Base-by-base conservation (phyloP, 2,329 filamentous ascomycete species). In the Trichoderma asperellum region DNA sequence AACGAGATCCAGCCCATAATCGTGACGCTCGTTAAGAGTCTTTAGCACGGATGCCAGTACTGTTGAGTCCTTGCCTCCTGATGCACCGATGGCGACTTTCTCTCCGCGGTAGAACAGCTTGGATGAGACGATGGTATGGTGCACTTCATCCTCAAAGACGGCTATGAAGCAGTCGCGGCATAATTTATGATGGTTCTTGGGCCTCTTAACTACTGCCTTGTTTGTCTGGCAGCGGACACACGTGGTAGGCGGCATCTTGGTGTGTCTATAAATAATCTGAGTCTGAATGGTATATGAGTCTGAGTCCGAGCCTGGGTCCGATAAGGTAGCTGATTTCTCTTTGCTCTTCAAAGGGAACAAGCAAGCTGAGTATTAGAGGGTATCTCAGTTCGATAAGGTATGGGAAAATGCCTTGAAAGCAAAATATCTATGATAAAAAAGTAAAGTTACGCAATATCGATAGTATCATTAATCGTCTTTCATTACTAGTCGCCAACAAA, bases 21-120 rank as follows among this genome's bases (percentile, higher is more conserved):
- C 84, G 78, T 97, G 89, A 57, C 94, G 89, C 78, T 97, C 93
- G 75, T 99, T 98, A 3, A 99, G 84, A 0, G 94, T 97, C 79
- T 97, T 97, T 64, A 99, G 86, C 0, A 99, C 94, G 0, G 94
- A 96, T 5, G 96, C 96, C 12, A 99, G 86, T 0, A 99, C 96
- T 0, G 96, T 99, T 64, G 94, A 97, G 80, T 99, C 96, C 81
- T 99, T 99, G 74, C 96, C 96, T 68, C 96, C 96, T 1, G 94
- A 97, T 60, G 96, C 96, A 55, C 96, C 96, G 76, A 99, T 97
- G 8, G 96, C 96, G 49, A 99, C 88, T 71, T 87, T 89, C 79
- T 99, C 96, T 70, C 95, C 95, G 1, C 86, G 89, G 56, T 85
- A 84, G 80, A 99, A 99, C 18, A 99, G 87, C n/a, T 86, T 83